Conservation (phyloP, 1,284 basidiomycete species). For the Taiwanofungus camphoratus region DNA sequence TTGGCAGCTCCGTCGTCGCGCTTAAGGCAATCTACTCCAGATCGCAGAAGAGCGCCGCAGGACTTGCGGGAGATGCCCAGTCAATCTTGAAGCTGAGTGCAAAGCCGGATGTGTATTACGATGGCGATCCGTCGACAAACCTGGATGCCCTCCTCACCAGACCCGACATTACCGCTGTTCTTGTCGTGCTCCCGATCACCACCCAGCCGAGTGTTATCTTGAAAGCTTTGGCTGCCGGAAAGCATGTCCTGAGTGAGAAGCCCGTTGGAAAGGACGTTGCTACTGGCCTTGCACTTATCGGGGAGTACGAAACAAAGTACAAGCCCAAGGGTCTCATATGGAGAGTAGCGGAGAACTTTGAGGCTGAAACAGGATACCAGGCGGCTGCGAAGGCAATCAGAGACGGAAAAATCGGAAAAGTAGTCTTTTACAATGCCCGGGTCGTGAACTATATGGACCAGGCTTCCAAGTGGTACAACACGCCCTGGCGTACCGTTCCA, state of each 20-base stretch:
- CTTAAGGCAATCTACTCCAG: constrained; percentile 79
- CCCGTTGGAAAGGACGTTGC: constrained; percentile 73
- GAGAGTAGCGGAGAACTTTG: constrained; percentile 84
- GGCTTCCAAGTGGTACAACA: constrained; percentile 72
- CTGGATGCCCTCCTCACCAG: constrained; percentile 63
- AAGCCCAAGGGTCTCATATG: constrained; percentile 70
- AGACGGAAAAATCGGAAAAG: constrained; percentile 56
- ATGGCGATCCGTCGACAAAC: constrained; percentile 37
- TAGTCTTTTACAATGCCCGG: constrained; percentile 57
- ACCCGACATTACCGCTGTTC: constrained; percentile 63
- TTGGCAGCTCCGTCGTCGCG: constrained; percentile 38
- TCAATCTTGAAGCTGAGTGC: constrained; percentile 36
- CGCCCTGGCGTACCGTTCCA: constrained; percentile 78
- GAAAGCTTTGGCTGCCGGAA: constrained; percentile 62
- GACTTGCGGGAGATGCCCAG: constrained; percentile 42
- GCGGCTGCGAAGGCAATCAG: constrained; percentile 49
- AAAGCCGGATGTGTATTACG: constrained; percentile 51
- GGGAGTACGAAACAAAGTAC: constrained; percentile 58
- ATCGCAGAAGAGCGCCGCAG: constrained; percentile 54
- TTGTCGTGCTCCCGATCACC: constrained; percentile 75
- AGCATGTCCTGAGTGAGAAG: constrained; percentile 85
- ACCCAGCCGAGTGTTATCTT: constrained; percentile 65
- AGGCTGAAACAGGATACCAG: constrained; percentile 59
- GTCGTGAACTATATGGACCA: constrained; percentile 53
- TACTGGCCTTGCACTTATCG: constrained; percentile 57